These are phyloP conservation scores for Knufia fluminis DNA, from an alignment of 2,329 filamentous ascomycete species.

Conservation along the genomic window DNA sequence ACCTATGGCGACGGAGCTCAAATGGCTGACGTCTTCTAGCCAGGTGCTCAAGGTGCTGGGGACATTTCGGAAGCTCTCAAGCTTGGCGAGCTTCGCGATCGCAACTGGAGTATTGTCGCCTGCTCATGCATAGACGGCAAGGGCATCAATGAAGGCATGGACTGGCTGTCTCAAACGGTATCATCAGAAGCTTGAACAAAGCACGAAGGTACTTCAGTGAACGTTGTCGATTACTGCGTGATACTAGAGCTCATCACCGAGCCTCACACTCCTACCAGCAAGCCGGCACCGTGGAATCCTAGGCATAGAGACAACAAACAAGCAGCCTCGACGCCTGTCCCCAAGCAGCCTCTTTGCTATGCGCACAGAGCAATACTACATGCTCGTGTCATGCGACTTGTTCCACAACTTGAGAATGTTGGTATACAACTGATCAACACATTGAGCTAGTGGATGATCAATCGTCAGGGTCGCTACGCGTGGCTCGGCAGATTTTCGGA, in stretches of 20 bases:
- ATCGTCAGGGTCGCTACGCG: too few species aligned
- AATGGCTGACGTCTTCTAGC: slow-evolving; percentile 45
- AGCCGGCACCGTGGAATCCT: too few species aligned
- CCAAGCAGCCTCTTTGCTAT: too few species aligned
- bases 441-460: too few species aligned
- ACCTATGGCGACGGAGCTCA: background rate
- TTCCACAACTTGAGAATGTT: too few species aligned
- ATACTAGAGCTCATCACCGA: background rate
- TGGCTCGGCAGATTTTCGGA: too few species aligned
- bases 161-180: slow-evolving; percentile 57
- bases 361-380: too few species aligned
- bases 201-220: background rate
- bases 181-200: slow-evolving; percentile 3
- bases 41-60: slow-evolving; percentile 88
- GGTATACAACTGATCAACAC: too few species aligned
- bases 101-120: slow-evolving; percentile 98
- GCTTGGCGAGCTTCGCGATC: slow-evolving; percentile 81
- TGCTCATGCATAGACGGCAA: slow-evolving; percentile 93
- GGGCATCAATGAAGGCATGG: slow-evolving; percentile 95
- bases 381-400: too few species aligned
- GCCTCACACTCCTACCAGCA: background rate
- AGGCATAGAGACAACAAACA: too few species aligned
- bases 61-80: slow-evolving; percentile 92
- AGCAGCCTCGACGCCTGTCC: too few species aligned
- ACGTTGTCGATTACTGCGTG: background rate